Base-by-base conservation (phyloP, 179 eudicot genomes). In the Amaranthus tricolor region DNA sequence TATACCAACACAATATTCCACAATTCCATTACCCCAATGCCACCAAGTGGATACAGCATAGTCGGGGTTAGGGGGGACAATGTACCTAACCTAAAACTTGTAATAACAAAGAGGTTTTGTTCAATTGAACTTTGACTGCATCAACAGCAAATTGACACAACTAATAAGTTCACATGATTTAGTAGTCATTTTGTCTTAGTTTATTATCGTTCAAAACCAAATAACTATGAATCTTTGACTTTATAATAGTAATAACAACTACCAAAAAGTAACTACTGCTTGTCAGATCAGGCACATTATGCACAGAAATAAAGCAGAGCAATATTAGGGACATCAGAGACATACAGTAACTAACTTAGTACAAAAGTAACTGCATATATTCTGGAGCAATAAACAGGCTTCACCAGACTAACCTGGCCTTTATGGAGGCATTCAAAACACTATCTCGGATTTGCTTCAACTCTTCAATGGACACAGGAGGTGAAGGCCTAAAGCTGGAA, bases 391-490 rank as follows among this genome's bases (percentile, higher is more conserved):
- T 13, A 44, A 58, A 54, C 48, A 61, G 5, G 44, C 52, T 72
- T 24, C 19, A 55, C 45, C 17, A 45, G 43, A 68, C 66, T 72
- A 67, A 83, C 88, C 84, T 83, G 72, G 88, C 88, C 73, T 83
- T 81, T 44, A 60, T 59, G 62, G 81, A 85, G 54, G 80, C 76
- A 74, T 76, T 78, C 69, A 63, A 31, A 5, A 85, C 80, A 81
- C 83, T 77, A 44, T 79, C 82, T 72, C 80, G 82, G 66, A 59
- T 76, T 63, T 76, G 82, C 83, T 77, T 85, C 11, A 85, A 67
- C 63, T 83, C 88, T 79, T 81, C 86, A 68, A 79, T 78, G 17
- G 86, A 80, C 31, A 79, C 78, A 24, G 86, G 83, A 56, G 82
- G 77, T 70, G 68, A 75, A 49, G 74, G 85, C 77, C 80, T 81